Percentiles rank a stretch among this genome's conserved stretches.
Conservation (phyloP, 1,284 basidiomycete genomes). For the Tilletia walkeri region DNA sequence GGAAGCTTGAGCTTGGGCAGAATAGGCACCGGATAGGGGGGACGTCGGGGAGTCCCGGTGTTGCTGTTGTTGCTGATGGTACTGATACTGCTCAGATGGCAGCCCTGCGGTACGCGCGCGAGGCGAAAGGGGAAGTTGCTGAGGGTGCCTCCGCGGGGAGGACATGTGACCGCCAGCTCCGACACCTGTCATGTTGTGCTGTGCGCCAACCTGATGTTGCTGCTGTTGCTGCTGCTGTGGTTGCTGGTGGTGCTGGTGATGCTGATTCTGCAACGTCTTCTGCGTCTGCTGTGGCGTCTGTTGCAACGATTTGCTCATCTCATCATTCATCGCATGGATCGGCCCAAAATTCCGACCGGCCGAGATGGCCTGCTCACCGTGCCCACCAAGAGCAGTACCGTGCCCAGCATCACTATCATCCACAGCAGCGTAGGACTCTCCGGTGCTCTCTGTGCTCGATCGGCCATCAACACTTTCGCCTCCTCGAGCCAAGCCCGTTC, state of each 20-base stretch:
- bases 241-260: conserved; percentile 4
- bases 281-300: conserved; percentile 10
- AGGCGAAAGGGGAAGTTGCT: conserved; percentile 14
- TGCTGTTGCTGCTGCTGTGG: conserved; percentile 4
- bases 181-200: conserved; percentile 8
- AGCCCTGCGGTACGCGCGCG: not conserved
- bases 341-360: too few species aligned
- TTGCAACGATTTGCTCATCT: not conserved
- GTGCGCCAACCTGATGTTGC: not conserved
- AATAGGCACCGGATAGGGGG: not conserved
- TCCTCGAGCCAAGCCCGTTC: not conserved
- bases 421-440: not conserved
- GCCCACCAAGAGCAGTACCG: not conserved
- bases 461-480: not conserved
- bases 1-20: conserved; percentile 1
- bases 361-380: not conserved
- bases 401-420: conserved; percentile 11
- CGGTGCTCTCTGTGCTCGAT: not conserved
- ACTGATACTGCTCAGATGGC: not conserved
- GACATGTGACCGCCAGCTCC: conserved; percentile 13
- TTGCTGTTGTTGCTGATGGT: too few species aligned
- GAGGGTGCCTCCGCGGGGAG: conserved; percentile 7
- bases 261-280: not conserved
- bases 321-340: too few species aligned
- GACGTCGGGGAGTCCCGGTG: not conserved